Conservation (phyloP, 331 rosid genomes). For the Quercus lobata region DNA sequence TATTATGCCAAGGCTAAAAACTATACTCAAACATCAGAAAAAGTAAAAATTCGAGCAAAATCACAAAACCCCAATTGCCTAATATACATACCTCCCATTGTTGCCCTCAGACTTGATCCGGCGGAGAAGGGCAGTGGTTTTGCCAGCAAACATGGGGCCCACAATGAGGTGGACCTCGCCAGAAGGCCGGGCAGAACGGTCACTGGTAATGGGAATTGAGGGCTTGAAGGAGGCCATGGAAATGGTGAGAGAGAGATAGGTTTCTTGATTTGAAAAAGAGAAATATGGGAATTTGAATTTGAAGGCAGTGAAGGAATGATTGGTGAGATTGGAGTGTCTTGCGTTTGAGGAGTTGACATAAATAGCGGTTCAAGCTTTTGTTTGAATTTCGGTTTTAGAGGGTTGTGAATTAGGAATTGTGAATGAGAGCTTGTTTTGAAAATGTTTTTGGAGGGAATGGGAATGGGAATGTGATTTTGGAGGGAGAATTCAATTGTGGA, state of each 20-base stretch:
- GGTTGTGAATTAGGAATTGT: neutral
- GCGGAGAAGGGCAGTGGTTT: constrained; percentile 86
- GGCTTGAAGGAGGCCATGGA: constrained; percentile 50
- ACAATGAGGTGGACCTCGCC: constrained; percentile 87
- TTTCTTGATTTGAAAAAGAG: neutral
- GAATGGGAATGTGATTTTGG: too few species aligned
- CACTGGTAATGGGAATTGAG: constrained; percentile 14
- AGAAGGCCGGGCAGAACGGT: constrained; percentile 16
- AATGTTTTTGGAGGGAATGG: too few species aligned
- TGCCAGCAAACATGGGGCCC: constrained; percentile 98
- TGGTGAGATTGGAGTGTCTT: neutral
- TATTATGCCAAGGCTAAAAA: neutral
- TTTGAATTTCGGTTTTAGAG: neutral
- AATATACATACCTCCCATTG: constrained; percentile 60
- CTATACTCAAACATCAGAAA: neutral
- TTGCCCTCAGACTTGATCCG: constrained; percentile 67
- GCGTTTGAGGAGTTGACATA: constrained; percentile 1
- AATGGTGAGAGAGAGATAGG: neutral
- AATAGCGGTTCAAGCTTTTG: neutral
- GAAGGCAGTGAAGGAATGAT: neutral
- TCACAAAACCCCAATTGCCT: neutral
- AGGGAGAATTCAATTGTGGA: neutral
- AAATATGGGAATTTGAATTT: neutral
- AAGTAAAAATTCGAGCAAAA: neutral
- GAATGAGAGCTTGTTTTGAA: neutral